phyloP scores from a whole-genome alignment of 2,329 filamentous ascomycete species.

The Pestalotiopsis sp. region DNA sequence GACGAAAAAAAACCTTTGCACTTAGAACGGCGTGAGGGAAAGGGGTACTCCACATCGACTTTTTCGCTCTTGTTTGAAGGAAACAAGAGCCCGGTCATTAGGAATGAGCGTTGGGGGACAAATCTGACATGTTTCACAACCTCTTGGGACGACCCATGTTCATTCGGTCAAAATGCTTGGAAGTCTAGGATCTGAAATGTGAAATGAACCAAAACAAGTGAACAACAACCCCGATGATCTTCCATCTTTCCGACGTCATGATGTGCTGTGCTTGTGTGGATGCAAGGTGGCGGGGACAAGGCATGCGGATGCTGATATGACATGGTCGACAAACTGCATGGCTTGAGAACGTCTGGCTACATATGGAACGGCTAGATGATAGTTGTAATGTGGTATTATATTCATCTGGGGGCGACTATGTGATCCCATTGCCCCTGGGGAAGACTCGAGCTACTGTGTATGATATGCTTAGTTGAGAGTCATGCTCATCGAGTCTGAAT shows the following conservation, averaged over 20 bases:
- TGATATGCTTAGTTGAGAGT: too few species aligned
- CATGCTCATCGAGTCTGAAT: too few species aligned
- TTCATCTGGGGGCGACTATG: too few species aligned
- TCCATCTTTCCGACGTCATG: not conserved
- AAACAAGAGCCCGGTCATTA: conserved; percentile 17
- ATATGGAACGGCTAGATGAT: too few species aligned
- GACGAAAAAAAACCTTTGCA: conserved; percentile 34
- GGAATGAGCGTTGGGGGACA: conserved; percentile 16
- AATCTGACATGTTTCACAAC: conserved; percentile 15
- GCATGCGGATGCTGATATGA: not conserved
- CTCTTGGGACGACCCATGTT: conserved; percentile 32
- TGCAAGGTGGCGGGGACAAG: not conserved
- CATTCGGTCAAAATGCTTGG: conserved; percentile 36
- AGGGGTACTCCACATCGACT: conserved; percentile 32
- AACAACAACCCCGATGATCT: not conserved
- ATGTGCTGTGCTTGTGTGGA: conserved; percentile 3
- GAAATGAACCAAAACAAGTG: conserved; percentile 35
- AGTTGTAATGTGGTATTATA: too few species aligned
- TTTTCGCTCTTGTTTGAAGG: conserved; percentile 34
- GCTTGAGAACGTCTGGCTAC: not conserved
- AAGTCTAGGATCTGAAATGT: conserved; percentile 36
- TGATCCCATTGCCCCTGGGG: too few species aligned
- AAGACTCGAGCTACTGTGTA: too few species aligned
- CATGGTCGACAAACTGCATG: too few species aligned
- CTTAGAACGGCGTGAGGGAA: conserved; percentile 39